These are phyloP conservation scores for Ophiognomonia clavigignenti-juglandacearum DNA, from an alignment of 2,329 filamentous ascomycete genomes.

Conservation along the genomic window DNA sequence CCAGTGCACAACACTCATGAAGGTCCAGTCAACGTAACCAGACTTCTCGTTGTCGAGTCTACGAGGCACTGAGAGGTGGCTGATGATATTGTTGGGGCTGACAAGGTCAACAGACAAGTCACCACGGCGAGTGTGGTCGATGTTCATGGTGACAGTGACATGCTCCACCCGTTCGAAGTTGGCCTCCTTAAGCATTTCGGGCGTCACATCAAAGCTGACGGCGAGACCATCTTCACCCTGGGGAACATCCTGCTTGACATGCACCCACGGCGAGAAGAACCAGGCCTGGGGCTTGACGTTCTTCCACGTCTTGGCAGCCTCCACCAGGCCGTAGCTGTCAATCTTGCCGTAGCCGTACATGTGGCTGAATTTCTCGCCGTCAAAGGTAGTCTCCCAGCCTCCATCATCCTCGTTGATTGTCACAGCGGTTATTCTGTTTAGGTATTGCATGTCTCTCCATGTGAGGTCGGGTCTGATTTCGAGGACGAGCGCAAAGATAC, in stretches of 20 bases:
- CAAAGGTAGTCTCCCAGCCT: constrained; percentile 76
- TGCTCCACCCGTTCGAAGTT: constrained; percentile 89
- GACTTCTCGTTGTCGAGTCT: constrained; percentile 57
- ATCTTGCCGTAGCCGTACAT: constrained; percentile 95
- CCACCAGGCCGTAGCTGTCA: constrained; percentile 79
- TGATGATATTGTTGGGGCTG: constrained; percentile 76
- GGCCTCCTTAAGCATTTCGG: constrained; percentile 72
- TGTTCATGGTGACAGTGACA: constrained; percentile 96
- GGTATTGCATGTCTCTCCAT: constrained; percentile 93
- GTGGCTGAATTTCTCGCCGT: constrained; percentile 86
- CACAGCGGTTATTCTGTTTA: constrained; percentile 78
- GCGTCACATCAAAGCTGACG: constrained; percentile 76
- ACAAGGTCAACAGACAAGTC: constrained; percentile 89
- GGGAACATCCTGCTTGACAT: constrained; percentile 80
- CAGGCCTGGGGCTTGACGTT: constrained; percentile 93
- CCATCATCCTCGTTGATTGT: constrained; percentile 67
- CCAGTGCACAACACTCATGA: constrained; percentile 98
- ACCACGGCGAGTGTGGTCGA: constrained; percentile 79
- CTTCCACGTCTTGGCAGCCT: constrained; percentile 79
- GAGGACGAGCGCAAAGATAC: constrained; percentile 84
- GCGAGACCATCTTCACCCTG: constrained; percentile 77
- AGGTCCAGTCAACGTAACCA: constrained; percentile 94
- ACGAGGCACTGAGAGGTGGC: constrained; percentile 75
- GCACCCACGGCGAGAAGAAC: constrained; percentile 90
- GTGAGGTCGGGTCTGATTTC: constrained; percentile 79